Evolutionary conservation across 148 eudicot genomes (phyloP).

Genomic region (Euryodendron excelsum): DNA sequence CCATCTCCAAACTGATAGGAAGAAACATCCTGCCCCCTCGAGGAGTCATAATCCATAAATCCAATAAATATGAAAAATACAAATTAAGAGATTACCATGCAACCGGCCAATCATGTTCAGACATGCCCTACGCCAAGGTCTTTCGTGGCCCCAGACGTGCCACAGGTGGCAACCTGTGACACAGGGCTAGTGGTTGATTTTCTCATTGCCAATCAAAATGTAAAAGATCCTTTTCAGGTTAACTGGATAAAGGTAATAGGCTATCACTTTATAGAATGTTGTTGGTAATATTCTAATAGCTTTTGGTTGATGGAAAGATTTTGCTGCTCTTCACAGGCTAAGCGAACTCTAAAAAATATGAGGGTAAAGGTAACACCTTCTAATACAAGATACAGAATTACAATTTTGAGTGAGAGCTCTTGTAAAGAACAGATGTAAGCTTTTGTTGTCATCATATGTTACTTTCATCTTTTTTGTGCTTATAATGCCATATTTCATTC

Average conservation of each 20-base stretch:
- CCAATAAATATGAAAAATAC: too few species aligned
- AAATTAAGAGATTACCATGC: too few species aligned
- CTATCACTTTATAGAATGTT: neutral
- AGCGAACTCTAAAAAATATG: slow-evolving; percentile 25
- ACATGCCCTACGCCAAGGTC: too few species aligned
- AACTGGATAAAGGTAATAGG: slow-evolving; percentile 30
- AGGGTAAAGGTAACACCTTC: slow-evolving; percentile 23
- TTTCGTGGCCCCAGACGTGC: too few species aligned
- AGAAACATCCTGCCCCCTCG: too few species aligned
- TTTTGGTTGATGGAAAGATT: neutral
- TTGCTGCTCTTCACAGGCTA: slow-evolving; percentile 21
- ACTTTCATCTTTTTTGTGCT: too few species aligned
- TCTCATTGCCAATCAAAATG: slow-evolving; percentile 1
- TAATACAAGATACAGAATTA: slow-evolving; percentile 22
- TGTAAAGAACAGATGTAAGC: slow-evolving; percentile 33
- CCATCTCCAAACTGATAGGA: too few species aligned
- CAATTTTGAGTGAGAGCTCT: slow-evolving; percentile 26
- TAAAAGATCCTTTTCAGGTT: slow-evolving; percentile 23
- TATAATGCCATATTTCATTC: neutral
- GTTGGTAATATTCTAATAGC: neutral
- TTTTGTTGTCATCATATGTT: neutral
- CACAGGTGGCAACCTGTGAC: too few species aligned
- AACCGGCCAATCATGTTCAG: too few species aligned
- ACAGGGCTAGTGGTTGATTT: too few species aligned
- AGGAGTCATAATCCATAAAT: too few species aligned